Base-by-base conservation (phyloP, 345 rosid species). In the Moringa oleifera region DNA sequence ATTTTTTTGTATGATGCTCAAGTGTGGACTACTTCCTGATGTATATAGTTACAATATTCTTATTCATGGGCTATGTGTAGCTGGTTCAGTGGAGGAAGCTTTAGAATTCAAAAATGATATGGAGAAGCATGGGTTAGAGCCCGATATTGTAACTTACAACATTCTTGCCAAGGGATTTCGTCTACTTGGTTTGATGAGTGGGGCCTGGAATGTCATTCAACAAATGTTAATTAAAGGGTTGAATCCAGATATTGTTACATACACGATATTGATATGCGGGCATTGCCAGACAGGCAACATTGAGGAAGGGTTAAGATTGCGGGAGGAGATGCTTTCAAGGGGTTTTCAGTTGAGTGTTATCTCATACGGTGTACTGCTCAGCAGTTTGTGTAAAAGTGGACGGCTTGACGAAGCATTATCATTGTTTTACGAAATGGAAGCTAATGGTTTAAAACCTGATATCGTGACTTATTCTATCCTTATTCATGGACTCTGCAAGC, bases 21-120 rank as follows among this genome's bases (percentile, higher is more conserved):
- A 90, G 66, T 72, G 67, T 70, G 95, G 95, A 58, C 63, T 88
- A 57, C 76, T 79, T 77, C 91, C 95, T 41, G 85, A 84, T 75
- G 70, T 64, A 49, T 80, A 81, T 73, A 85, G 87, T 68, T 87
- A 84, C 66, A 90, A 88, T 77, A 90, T 88, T 71, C 90, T 90
- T 63, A 77, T 90, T 66, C 86, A 84, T 50, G 93, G 93, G 25
- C 79, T 83, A 58, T 85, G 85, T 70, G 50, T 74, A 23, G 86
- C 83, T 69, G 90, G 95, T 55, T 84, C 89, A 54, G 72, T 84
- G 66, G 83, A 76, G 59, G 97, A 90, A 79, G 95, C 95, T 36
- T 60, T 82, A 50, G 78, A 79, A 31, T 70, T 82, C 23, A 71
- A 77, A 28, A 59, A 51, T 75, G 79, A 80, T 36, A 88, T 90